Conservation (phyloP, 176 grass and related monocot genomes). For the Eremochloa ophiuroides region DNA sequence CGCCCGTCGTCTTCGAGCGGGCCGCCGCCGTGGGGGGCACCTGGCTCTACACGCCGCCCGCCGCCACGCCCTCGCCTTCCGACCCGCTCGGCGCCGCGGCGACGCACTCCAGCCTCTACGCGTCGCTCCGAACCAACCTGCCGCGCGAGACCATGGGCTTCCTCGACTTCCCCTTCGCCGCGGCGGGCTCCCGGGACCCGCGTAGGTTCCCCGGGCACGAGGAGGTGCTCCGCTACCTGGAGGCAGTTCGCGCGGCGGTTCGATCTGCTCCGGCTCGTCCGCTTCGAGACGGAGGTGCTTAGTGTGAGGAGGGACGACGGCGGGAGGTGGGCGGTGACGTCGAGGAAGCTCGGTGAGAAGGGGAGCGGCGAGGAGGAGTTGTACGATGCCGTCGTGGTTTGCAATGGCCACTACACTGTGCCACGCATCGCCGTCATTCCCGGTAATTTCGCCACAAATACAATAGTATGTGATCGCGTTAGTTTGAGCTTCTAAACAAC, state of each 20-base stretch:
- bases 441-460: constrained; percentile 10
- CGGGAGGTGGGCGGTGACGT: constrained; percentile 60
- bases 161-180: constrained; percentile 75
- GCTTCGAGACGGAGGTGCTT: constrained; percentile 66
- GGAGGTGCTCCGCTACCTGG: constrained; percentile 80
- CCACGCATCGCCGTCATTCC: constrained; percentile 55
- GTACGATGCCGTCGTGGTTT: constrained; percentile 68
- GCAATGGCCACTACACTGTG: constrained; percentile 65
- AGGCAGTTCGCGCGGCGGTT: constrained; percentile 71
- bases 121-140: constrained; percentile 85
- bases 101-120: constrained; percentile 75
- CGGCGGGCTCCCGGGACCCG: constrained; percentile 21
- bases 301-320: constrained; percentile 27
- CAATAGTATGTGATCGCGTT: not conserved
- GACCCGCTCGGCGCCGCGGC: constrained; percentile 58
- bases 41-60: constrained; percentile 57
- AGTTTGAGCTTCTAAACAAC: not conserved
- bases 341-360: constrained; percentile 46
- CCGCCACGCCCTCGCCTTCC: constrained; percentile 15
- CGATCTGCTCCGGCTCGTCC: constrained; percentile 41
- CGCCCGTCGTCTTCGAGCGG: constrained; percentile 79
- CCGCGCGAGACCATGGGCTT: constrained; percentile 84
- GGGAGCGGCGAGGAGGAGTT: constrained; percentile 30
- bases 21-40: constrained; percentile 53
- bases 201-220: constrained; percentile 68